Base-by-base conservation (phyloP, 208 protist genomes). In the Acanthamoeba castellanii region DNA sequence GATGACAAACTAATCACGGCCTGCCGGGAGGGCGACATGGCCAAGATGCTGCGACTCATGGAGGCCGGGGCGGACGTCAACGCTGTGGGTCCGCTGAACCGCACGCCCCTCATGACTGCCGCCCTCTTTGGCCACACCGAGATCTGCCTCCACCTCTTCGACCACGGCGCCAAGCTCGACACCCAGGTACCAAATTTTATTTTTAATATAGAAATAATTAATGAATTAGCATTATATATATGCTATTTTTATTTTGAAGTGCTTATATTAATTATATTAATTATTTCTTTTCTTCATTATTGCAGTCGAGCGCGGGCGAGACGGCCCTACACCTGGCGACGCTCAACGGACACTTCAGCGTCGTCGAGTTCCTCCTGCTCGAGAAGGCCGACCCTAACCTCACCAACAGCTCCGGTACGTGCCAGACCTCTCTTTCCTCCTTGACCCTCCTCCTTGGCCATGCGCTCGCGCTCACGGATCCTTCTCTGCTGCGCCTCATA, bases 71-170 rank as follows among this genome's bases (percentile, higher is more conserved):
- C 76, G 13, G 76, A 85, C 76, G 76, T 85, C 34, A 85, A 85
- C 42, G 47, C 76, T 7, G 76, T 57, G n/a, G 76, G 76, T 18
- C 76, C 76, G 9, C 34, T 57, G 11, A 85, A 85, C 42, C 76
- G 76, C 16, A 85, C 76, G 22, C 76, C 76, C 27, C 45, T 85
- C 34, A 85, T 85, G 76, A 34, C 42, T 3, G 76, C 76, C 34
- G 76, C 76, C 76, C 76, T 85, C 76, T 85, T 85, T 22, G 76
- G 76, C 45, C 76, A 85, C n/a, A 18, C 42, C 45, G 76, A 85
- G 45, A 85, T 85, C 20, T 85, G 76, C 45, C 76, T 85, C 34
- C 42, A 85, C 20, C 76, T 85, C 22, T 20, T 50, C 18, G 76
- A 85, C 42, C 76, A 85, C 76, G 9, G 42, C 13, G 76, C 76